These are phyloP conservation scores for Globisporangium parvum DNA, from an alignment of 352 stramenopile genomes.

Conservation along the genomic window DNA sequence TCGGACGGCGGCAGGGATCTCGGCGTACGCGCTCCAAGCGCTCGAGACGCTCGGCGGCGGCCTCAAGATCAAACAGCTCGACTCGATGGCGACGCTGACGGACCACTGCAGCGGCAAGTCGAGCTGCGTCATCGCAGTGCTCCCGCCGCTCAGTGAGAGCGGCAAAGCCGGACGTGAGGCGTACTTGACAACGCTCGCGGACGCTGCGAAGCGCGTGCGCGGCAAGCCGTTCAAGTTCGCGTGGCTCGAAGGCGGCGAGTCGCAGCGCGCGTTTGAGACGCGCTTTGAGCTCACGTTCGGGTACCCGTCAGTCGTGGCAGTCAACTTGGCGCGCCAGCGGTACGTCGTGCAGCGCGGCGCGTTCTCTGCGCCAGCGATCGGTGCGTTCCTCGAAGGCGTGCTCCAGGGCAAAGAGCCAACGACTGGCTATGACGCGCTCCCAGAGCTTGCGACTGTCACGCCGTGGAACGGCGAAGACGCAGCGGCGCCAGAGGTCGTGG, in stretches of 20 bases:
- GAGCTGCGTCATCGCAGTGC: slow-evolving; percentile 86
- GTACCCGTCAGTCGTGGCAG: slow-evolving; percentile 85
- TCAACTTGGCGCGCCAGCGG: slow-evolving; percentile 83
- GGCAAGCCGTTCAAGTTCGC: slow-evolving; percentile 89
- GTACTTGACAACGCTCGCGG: slow-evolving; percentile 80
- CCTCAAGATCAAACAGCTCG: slow-evolving; percentile 78
- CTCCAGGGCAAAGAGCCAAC: slow-evolving; percentile 67
- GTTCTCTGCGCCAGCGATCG: slow-evolving; percentile 63
- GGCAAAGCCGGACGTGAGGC: slow-evolving; percentile 77
- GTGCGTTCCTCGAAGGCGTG: slow-evolving; percentile 66
- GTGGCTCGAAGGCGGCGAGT: slow-evolving; percentile 86
- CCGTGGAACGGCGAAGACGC: slow-evolving; percentile 83
- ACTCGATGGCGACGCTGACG: slow-evolving; percentile 48
- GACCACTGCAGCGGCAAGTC: slow-evolving; percentile 85
- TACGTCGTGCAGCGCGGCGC: slow-evolving; percentile 78
- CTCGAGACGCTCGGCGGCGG: slow-evolving; percentile 68
- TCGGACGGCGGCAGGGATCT: slow-evolving; percentile 80
- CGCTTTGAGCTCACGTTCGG: slow-evolving; percentile 88
- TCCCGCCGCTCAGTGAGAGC: slow-evolving; percentile 88
- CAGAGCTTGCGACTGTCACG: slow-evolving; percentile 51
- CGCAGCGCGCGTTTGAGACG: slow-evolving; percentile 74
- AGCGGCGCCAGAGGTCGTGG: slow-evolving; percentile 49
- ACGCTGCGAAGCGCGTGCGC: slow-evolving; percentile 78
- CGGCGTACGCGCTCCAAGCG: slow-evolving; percentile 61
- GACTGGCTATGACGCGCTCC: slow-evolving; percentile 53